Conservation (phyloP, 495 filamentous ascomycete genomes). For the Aspergillus heteromorphus region DNA sequence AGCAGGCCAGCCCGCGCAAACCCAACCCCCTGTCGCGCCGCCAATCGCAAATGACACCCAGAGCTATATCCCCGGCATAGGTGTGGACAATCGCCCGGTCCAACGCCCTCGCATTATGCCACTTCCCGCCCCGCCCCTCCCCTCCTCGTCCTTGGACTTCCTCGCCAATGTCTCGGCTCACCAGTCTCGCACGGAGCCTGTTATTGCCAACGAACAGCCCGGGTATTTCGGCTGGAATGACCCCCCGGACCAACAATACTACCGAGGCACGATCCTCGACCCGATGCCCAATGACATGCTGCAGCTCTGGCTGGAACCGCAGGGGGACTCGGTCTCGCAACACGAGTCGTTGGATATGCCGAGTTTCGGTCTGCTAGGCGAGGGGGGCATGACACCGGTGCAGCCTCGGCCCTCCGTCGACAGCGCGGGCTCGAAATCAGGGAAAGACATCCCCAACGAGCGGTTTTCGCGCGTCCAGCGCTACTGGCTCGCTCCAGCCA, state of each 20-base stretch:
- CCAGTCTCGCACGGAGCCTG: conserved; percentile 29
- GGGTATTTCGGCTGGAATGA: conserved; percentile 35
- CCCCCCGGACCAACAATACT: conserved; percentile 21
- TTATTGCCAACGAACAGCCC: conserved; percentile 33
- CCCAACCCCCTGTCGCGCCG: too few relatives aligned
- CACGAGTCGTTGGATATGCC: conserved; percentile 30
- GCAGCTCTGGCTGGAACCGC: conserved; percentile 38
- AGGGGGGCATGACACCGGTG: conserved; percentile 20
- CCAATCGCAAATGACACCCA: conserved; percentile 17
- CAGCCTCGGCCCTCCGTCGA: conserved; percentile 23
- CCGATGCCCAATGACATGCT: conserved; percentile 31
- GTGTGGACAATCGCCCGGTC: conserved; percentile 12
- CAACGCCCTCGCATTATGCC: conserved; percentile 20
- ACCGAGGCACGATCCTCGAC: conserved; percentile 24
- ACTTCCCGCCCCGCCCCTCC: conserved; percentile 19
- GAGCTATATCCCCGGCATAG: conserved; percentile 17
- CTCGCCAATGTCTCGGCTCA: conserved; percentile 37
- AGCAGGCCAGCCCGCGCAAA: conserved; percentile 17
- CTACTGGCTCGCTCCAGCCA: conserved; percentile 43
- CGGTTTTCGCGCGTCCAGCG: conserved; percentile 46
- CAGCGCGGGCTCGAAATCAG: conserved; percentile 22
- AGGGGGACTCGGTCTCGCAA: conserved; percentile 32
- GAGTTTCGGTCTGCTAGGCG: conserved; percentile 27
- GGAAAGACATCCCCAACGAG: conserved; percentile 41
- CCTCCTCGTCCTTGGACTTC: conserved; percentile 33